Conservation (phyloP, 1,284 basidiomycete genomes). For the Laetiporus sulphureus region DNA sequence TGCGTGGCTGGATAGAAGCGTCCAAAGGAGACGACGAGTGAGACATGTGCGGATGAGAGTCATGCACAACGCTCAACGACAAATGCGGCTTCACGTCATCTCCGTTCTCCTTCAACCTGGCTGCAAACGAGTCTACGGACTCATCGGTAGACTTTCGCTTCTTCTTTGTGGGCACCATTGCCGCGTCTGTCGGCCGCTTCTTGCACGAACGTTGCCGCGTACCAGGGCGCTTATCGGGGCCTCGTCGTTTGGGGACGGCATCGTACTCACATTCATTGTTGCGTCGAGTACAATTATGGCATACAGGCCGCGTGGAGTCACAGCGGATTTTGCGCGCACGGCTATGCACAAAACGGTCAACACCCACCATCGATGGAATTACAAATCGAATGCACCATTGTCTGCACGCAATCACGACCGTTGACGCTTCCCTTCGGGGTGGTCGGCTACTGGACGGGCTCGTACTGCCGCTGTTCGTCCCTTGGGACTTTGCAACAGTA, state of each 20-base stretch:
- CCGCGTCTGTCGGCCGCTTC: conserved; percentile 57
- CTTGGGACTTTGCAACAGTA: conserved; percentile 10
- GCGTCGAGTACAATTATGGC: conserved; percentile 72
- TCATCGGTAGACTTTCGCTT: conserved; percentile 38
- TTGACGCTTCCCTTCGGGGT: conserved; percentile 53
- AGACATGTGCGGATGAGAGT: conserved; percentile 18
- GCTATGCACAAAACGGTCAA: conserved; percentile 29
- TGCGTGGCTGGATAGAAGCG: conserved; percentile 21
- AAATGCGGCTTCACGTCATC: conserved; percentile 19
- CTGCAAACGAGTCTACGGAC: conserved; percentile 23
- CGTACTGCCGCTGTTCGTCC: background rate
- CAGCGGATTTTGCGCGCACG: conserved; percentile 78
- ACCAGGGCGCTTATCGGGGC: conserved; percentile 77
- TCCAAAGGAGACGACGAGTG: conserved; percentile 22
- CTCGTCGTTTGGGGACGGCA: conserved; percentile 68
- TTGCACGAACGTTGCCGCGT: conserved; percentile 76
- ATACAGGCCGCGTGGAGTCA: conserved; percentile 72
- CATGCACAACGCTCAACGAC: conserved; percentile 19
- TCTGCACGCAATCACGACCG: conserved; percentile 47
- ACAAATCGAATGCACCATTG: conserved; percentile 26
- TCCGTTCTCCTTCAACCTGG: conserved; percentile 22
- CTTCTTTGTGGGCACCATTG: conserved; percentile 47
- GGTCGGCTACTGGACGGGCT: conserved; percentile 17
- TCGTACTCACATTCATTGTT: conserved; percentile 74
- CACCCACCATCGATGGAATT: background rate